phyloP scores from a whole-genome alignment of 345 rosid species.

The Hypericum androsaemum region DNA sequence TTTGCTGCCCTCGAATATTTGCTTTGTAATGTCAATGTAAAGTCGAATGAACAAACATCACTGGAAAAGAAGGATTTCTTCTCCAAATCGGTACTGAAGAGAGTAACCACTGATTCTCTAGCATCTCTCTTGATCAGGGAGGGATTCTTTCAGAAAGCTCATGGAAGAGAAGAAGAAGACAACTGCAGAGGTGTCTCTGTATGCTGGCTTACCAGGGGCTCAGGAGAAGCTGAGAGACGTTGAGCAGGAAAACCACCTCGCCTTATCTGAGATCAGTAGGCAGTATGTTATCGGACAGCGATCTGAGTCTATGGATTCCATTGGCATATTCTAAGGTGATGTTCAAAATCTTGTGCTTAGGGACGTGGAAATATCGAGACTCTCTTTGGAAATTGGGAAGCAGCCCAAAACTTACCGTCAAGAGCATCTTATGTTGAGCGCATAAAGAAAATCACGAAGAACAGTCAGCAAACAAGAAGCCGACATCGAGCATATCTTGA shows the following conservation, averaged over 20 bases:
- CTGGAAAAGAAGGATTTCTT: too few species aligned
- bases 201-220: conserved; percentile 40
- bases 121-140: conserved; percentile 19
- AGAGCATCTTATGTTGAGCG: conserved; percentile 52
- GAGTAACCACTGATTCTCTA: conserved; percentile 5
- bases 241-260: conserved; percentile 37
- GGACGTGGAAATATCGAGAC: conserved; percentile 48
- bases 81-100: background rate
- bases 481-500: conserved; percentile 61
- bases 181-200: conserved; percentile 46
- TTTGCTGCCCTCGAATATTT: too few species aligned
- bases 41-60: too few species aligned
- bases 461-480: conserved; percentile 70
- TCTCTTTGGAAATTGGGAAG: conserved; percentile 35
- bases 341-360: conserved; percentile 23
- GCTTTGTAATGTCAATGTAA: too few species aligned
- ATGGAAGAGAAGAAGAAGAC: conserved; percentile 55
- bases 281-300: conserved; percentile 26
- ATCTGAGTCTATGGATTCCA: background rate
- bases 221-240: conserved; percentile 44
- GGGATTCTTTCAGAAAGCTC: conserved; percentile 42
- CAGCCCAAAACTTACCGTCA: conserved; percentile 41
- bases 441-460: conserved; percentile 72
- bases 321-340: background rate
- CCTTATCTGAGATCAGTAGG: conserved; percentile 45